Conservation (phyloP, 352 stramenopile genomes). For the Thalassiosira livingstoniorum region DNA sequence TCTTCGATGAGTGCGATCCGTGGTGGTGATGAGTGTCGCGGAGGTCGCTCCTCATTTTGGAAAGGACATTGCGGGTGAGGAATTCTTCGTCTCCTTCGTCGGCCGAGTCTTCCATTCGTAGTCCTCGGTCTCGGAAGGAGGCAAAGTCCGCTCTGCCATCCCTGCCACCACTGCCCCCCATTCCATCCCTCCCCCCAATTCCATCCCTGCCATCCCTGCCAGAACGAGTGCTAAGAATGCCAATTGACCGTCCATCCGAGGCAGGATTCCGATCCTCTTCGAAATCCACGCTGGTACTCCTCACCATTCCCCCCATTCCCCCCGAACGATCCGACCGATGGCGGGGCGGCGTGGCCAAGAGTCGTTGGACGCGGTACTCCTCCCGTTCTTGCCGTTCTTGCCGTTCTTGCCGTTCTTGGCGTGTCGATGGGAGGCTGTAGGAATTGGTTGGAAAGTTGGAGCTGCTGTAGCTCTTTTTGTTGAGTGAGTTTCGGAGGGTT, state of each 20-base stretch:
- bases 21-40: too few species aligned
- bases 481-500: neutral
- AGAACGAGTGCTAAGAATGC: neutral
- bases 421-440: too few species aligned
- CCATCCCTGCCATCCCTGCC: neutral
- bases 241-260: neutral
- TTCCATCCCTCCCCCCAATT: neutral
- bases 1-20: neutral
- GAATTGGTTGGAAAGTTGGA: neutral
- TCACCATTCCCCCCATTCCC: neutral
- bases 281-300: neutral
- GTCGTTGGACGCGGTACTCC: neutral
- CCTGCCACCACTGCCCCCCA: neutral
- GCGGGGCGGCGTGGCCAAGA: neutral
- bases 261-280: conserved; percentile 29
- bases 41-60: conserved; percentile 25
- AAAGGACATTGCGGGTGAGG: conserved; percentile 22
- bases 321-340: too few species aligned
- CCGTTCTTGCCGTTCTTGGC: neutral
- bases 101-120: neutral
- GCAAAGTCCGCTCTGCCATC: conserved; percentile 3
- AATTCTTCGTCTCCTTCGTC: conserved; percentile 7
- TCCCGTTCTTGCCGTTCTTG: neutral
- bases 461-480: neutral
- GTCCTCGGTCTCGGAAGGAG: neutral